Evolutionary conservation across 192 early-diverging fungal genomes (phyloP).

Genomic region (Dimargaris xerosporica): DNA sequence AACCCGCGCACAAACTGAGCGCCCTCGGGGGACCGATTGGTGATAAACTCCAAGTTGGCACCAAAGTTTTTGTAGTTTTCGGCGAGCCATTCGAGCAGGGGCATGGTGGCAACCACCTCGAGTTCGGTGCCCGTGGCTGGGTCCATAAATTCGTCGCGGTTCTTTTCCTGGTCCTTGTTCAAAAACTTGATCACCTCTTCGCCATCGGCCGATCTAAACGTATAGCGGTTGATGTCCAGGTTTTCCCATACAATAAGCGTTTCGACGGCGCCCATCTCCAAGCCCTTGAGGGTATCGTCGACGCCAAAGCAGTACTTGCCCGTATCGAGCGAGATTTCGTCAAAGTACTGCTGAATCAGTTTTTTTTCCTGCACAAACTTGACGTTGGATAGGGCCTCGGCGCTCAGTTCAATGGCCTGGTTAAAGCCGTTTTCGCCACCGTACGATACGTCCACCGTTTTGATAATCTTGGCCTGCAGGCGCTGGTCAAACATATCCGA

Average conservation of each 20-base stretch:
- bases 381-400: slow-evolving; percentile 84
- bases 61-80: slow-evolving; percentile 96
- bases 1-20: slow-evolving; percentile 97
- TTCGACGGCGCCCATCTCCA: slow-evolving; percentile 98
- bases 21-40: slow-evolving; percentile 89
- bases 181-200: slow-evolving; percentile 55
- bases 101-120: slow-evolving; percentile 63
- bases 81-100: slow-evolving; percentile 93
- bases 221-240: slow-evolving; percentile 64
- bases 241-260: slow-evolving; percentile 96
- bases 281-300: slow-evolving; percentile 86
- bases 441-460: slow-evolving; percentile 94
- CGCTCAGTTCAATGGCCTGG: slow-evolving; percentile 87
- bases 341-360: slow-evolving; percentile 89
- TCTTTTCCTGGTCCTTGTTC: slow-evolving; percentile 74
- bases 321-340: slow-evolving; percentile 91
- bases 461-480: slow-evolving; percentile 74
- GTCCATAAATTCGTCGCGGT: slow-evolving; percentile 54
- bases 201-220: slow-evolving; percentile 52
- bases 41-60: slow-evolving; percentile 86
- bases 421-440: slow-evolving; percentile 99
- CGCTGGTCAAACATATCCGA: slow-evolving; percentile 95
- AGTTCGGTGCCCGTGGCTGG: slow-evolving; percentile 52
- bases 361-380: slow-evolving; percentile 99
- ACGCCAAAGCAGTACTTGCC: slow-evolving; percentile 95